Base-by-base conservation (phyloP, 1,284 basidiomycete species). In the Papiliotrema flavescens region DNA sequence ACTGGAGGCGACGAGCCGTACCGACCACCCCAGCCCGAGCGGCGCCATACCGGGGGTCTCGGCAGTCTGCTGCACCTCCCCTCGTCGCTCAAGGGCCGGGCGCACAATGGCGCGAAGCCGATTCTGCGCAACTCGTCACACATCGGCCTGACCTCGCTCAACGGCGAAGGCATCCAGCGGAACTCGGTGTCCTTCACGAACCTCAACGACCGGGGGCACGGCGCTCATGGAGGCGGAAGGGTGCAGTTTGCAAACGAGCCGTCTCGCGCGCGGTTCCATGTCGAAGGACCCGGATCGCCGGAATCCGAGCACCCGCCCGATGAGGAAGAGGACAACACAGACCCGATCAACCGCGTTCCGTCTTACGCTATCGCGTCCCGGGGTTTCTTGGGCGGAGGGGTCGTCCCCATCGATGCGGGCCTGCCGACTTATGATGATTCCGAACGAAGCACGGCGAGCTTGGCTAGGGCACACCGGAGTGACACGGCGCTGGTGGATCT, bases 321-420 rank as follows among this genome's bases (percentile, higher is more conserved):
- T 14, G 47, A 43, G 2, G 53, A 58, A 22, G 53, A 44, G 35
- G 57, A 63, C 5, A 57, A 64, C 2, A 43, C 35, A 23, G 67
- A 70, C 24, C 69, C 74, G 7, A 67, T 80, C 24, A 74, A 65
- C 4, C 74, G 86, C 71, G 90, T 95, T 20, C 92, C 93, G 1
- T 73, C 70, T 8, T 96, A 97, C 73, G 82, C 82, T 15, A 82
- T 89, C 45, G 89, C 90, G 1, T 83, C 84, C 54, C 79, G 85
- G 14, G 91, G 89, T 7, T 93, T 92, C 75, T 79, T 92, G 34
- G 91, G 90, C 32, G 83, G 83, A 1, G 90, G 90, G 5, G 86
- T 94, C 14, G 86, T 88, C 7, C 92, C 93, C 11, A 76, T 96
- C 65, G 82, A 83, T 66, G 86, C 84, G 60, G 87, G 86, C 7